phyloP scores from a whole-genome alignment of 1,284 basidiomycete species.

The Leccinum angustisporum region DNA sequence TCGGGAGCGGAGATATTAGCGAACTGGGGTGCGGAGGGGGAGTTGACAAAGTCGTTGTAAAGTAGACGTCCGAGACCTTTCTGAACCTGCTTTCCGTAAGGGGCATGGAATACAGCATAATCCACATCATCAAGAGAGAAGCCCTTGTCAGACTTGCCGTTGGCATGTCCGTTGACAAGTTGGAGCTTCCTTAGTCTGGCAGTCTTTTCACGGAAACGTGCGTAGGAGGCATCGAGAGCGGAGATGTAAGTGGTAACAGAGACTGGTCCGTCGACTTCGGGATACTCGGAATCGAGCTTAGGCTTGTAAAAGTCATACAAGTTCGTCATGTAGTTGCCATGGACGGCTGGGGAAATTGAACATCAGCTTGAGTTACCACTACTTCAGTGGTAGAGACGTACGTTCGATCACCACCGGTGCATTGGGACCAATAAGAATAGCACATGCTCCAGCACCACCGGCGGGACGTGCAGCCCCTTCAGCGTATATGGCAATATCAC shows the following conservation, averaged over 20 bases:
- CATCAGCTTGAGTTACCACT: conserved; percentile 12
- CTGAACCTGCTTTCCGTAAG: conserved; percentile 98
- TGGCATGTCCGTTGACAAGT: conserved; percentile 37
- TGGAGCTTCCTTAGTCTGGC: conserved; percentile 61
- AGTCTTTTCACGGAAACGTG: conserved; percentile 83
- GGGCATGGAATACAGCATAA: conserved; percentile 91
- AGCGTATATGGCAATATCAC: conserved; percentile 98
- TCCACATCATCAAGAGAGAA: conserved; percentile 84
- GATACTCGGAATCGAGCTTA: conserved; percentile 90
- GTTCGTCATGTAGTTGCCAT: conserved; percentile 98
- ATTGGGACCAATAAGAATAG: conserved; percentile 94
- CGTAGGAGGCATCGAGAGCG: conserved; percentile 90
- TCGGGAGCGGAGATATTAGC: conserved; percentile 73
- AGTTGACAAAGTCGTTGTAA: conserved; percentile 90
- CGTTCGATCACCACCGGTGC: conserved; percentile 95
- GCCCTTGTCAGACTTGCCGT: conserved; percentile 32
- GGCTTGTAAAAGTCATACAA: conserved; percentile 99
- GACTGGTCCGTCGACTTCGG: conserved; percentile 95
- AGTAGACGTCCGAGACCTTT: conserved; percentile 94
- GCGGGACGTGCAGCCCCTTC: conserved; percentile 94
- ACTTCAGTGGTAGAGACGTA: conserved; percentile 47
- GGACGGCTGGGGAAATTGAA: conserved; percentile 68
- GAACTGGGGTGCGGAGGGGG: conserved; percentile 75
- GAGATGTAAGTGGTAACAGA: conserved; percentile 95
- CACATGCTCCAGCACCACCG: conserved; percentile 95